These are phyloP conservation scores for Penicillium canescens DNA, from an alignment of 495 filamentous ascomycete species.

Conservation along the genomic window DNA sequence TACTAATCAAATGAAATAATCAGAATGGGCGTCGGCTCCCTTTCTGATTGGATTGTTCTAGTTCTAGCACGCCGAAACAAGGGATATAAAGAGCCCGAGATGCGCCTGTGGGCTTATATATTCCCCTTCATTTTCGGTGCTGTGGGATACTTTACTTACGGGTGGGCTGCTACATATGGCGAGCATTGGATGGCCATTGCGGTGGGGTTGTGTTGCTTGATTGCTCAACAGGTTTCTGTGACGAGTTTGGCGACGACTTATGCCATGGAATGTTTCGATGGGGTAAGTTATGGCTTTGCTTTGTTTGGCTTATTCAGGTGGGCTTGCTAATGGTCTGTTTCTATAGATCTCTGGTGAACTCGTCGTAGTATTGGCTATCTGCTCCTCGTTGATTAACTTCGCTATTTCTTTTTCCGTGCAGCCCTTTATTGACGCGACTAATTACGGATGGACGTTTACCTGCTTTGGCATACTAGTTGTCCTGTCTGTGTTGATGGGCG, in stretches of 20 bases:
- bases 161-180: slow-evolving; percentile 31
- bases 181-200: slow-evolving; percentile 36
- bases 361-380: slow-evolving; percentile 34
- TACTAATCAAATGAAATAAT: too few relatives aligned
- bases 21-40: slow-evolving; percentile 31
- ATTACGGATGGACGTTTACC: slow-evolving; percentile 33
- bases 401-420: slow-evolving; percentile 36
- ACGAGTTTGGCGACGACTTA: slow-evolving; percentile 40
- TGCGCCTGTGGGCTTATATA: slow-evolving; percentile 30
- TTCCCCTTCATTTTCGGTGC: slow-evolving; percentile 29
- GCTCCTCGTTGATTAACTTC: slow-evolving; percentile 33
- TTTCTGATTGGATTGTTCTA: slow-evolving; percentile 31
- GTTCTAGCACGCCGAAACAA: slow-evolving; percentile 30
- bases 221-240: slow-evolving; percentile 38
- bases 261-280: slow-evolving; percentile 40
- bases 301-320: not conserved
- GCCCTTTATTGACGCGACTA: slow-evolving; percentile 30
- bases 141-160: slow-evolving; percentile 35
- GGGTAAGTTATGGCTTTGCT: slow-evolving; percentile 15
- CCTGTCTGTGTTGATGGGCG: slow-evolving; percentile 18
- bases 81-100: slow-evolving; percentile 38
- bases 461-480: slow-evolving; percentile 28
- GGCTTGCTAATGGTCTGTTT: not conserved
- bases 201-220: slow-evolving; percentile 33
- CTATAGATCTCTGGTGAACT: slow-evolving; percentile 34